Evolutionary conservation across 2,329 filamentous ascomycete species (phyloP), one percentile per base, ranked within the genome.

Genomic region (Elsinoe fawcettii): DNA sequence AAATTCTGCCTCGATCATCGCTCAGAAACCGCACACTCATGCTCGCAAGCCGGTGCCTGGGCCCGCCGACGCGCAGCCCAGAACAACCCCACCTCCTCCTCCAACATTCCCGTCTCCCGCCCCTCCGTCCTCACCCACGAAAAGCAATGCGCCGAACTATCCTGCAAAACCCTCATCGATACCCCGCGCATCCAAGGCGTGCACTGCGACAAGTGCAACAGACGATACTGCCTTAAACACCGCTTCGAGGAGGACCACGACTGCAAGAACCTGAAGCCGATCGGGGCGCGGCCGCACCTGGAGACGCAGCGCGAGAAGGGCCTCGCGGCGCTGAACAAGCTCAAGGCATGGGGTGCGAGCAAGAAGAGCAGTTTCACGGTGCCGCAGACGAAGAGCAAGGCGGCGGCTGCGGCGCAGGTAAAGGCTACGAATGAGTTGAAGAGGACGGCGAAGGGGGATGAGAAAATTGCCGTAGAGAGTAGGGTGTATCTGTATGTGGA

Each of bases 1-100:
- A 67, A 65, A 14, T 99, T 85, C 76, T 99, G 95, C 71, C 86
- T 95, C 63, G 92, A 97, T 69, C 93, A 99, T 77, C 88, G 92
- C 57, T 86, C 84, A 66, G 92, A 97, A 75, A 81, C 83, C 18
- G 76, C 88, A 0, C 95, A 99, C 75, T 81, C 83, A 67, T 87
- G 84, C 63, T 65, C 77, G 2, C 75, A 80, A 59, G 79, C 77
- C 32, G 83, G 83, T 55, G 80, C 78, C 66, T 86, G 82, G 82
- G 82, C 81, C 0, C 72, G 72, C 27, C 68, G 69, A 56, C 74
- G 76, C 58, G 74, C 75, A 18, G 73, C 73, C 56, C 65, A 65
- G 58, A 63, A 67, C 39, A 61, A 66, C 36, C 67, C 64, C 30
- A 60, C 63, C 58, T 30, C 61, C 67, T 20, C 58, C 66, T 30